A percentile compares a stretch with the other conserved stretches of the same genome.
These are phyloP conservation scores for Clathrus columnatus DNA, from an alignment of 768 basidiomycete species.

Conservation along the genomic window DNA sequence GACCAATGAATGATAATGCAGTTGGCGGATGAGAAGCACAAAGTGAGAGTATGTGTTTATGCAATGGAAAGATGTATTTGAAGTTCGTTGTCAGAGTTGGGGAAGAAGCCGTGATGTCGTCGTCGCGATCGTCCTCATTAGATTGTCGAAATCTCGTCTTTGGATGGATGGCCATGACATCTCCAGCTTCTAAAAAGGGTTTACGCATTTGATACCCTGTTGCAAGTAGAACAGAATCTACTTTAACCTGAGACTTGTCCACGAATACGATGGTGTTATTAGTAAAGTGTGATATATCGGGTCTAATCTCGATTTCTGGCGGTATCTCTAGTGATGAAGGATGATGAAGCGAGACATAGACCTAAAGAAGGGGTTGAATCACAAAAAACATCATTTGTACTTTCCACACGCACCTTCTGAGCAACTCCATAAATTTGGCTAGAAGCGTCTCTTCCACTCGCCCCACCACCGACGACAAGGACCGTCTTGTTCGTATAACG, in stretches of 20 bases:
- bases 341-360: slow-evolving; percentile 1
- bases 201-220: slow-evolving; percentile 48
- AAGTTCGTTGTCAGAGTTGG: slow-evolving; percentile 36
- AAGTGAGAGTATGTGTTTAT: slow-evolving; percentile 45
- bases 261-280: slow-evolving; percentile 34
- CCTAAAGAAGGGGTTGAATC: slow-evolving; percentile 13
- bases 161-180: slow-evolving; percentile 11
- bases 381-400: neutral
- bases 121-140: neutral
- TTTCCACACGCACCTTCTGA: slow-evolving; percentile 26
- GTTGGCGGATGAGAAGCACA: slow-evolving; percentile 37
- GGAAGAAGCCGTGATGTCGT: neutral
- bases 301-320: slow-evolving; percentile 19
- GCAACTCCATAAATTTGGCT: slow-evolving; percentile 33
- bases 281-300: slow-evolving; percentile 43
- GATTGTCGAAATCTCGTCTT: slow-evolving; percentile 10
- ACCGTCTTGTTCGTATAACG: slow-evolving; percentile 35
- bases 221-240: slow-evolving; percentile 41
- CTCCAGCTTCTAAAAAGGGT: slow-evolving; percentile 34
- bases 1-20: slow-evolving; percentile 47
- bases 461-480: slow-evolving; percentile 41
- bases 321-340: neutral
- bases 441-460: slow-evolving; percentile 39
- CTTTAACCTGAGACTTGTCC: slow-evolving; percentile 35
- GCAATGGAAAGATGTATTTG: slow-evolving; percentile 46